Conservation (phyloP, 179 eudicot genomes). For the Sideroxylon spinosum region DNA sequence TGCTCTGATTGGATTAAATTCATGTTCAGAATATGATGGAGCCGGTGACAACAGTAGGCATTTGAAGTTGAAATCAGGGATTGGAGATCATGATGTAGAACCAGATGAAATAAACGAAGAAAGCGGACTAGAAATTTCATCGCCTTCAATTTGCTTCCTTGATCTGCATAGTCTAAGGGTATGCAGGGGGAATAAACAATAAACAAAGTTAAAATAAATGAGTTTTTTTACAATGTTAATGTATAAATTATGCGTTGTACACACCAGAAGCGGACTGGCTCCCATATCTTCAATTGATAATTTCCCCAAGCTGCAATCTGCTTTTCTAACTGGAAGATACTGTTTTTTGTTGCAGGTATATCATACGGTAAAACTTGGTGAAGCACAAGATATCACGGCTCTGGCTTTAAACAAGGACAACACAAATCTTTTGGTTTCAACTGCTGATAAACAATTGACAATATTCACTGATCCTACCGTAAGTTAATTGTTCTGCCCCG, state of each 20-base stretch:
- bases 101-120: constrained; percentile 31
- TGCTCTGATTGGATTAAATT: constrained; percentile 74
- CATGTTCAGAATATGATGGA: constrained; percentile 49
- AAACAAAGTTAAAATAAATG: no score
- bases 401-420: constrained; percentile 79
- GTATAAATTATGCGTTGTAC: not conserved
- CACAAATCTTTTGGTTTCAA: constrained; percentile 92
- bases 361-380: constrained; percentile 61
- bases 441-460: constrained; percentile 74
- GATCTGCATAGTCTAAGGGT: constrained; percentile 76
- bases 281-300: not conserved
- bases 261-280: not conserved
- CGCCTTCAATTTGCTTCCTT: constrained; percentile 85
- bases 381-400: constrained; percentile 77
- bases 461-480: constrained; percentile 95
- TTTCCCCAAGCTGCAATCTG: not conserved
- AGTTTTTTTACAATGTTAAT: no score
- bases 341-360: constrained; percentile 53
- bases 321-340: constrained; percentile 11
- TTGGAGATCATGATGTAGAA: constrained; percentile 26
- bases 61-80: constrained; percentile 32
- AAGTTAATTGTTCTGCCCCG: constrained; percentile 34
- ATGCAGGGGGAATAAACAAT: not conserved
- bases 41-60: constrained; percentile 26
- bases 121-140: constrained; percentile 41